phyloP scores from a whole-genome alignment of 2,329 filamentous ascomycete species.

The Amauroascus verrucosus region DNA sequence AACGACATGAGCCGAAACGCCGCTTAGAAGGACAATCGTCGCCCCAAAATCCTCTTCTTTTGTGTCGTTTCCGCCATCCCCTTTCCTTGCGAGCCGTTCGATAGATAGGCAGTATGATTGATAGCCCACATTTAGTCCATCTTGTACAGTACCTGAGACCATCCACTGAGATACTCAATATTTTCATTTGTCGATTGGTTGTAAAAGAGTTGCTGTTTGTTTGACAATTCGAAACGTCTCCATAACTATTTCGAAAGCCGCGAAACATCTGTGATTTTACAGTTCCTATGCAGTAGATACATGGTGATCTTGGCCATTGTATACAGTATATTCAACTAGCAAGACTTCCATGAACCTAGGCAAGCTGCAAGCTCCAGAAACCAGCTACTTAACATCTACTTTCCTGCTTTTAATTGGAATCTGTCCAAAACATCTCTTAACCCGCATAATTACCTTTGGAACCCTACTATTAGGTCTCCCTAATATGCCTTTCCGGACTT shows the following conservation, averaged over 20 bases:
- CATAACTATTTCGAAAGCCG: background rate
- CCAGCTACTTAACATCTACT: no score
- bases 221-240: background rate
- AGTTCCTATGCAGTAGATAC: background rate
- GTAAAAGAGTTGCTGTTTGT: background rate
- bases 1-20: slow-evolving; percentile 77
- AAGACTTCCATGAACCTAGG: no score
- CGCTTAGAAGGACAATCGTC: slow-evolving; percentile 23
- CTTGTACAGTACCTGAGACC: slow-evolving; percentile 16
- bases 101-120: slow-evolving; percentile 13
- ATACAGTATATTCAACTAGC: no score
- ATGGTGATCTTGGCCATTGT: no score
- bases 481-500: no score
- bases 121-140: slow-evolving; percentile 11
- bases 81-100: background rate
- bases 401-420: no score
- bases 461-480: no score
- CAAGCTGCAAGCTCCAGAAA: no score
- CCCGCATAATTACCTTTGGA: no score
- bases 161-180: slow-evolving; percentile 7
- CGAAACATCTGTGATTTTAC: background rate
- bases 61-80: background rate
- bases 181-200: slow-evolving; percentile 4
- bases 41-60: background rate
- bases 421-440: no score